These are phyloP conservation scores for Parascedosporium putredinis DNA, from an alignment of 2,329 filamentous ascomycete genomes.

Conservation along the genomic window DNA sequence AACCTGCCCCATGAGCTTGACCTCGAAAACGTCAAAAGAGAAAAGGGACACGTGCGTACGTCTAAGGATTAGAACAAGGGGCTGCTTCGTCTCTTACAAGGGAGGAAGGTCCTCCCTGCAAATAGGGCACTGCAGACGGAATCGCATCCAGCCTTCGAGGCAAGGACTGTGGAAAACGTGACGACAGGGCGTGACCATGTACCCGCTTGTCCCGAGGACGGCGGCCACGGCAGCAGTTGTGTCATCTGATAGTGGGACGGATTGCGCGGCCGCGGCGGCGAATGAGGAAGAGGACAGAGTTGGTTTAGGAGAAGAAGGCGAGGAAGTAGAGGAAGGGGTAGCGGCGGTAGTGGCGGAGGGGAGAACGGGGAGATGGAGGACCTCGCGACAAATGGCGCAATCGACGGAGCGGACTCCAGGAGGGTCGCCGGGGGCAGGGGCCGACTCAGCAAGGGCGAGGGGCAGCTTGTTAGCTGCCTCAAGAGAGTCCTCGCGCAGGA, in stretches of 20 bases:
- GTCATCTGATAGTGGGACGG: constrained; percentile 17
- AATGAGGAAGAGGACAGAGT: no score
- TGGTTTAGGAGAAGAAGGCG: no score
- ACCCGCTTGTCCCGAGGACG: constrained; percentile 68
- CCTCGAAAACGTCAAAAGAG: no score
- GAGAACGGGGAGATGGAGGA: constrained; percentile 79
- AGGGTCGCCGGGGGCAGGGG: not conserved
- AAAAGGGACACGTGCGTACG: no score
- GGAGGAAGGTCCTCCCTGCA: constrained; percentile 85
- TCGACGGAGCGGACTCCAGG: constrained; percentile 51
- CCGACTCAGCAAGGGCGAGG: constrained; percentile 30
- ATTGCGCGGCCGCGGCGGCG: not conserved
- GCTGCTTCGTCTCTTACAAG: no score
- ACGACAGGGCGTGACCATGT: constrained; percentile 95
- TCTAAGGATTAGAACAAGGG: no score
- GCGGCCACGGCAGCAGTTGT: constrained; percentile 48
- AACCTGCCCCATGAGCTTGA: no score
- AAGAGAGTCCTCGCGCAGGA: constrained; percentile 71
- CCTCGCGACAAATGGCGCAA: constrained; percentile 90
- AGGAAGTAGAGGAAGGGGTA: not conserved
- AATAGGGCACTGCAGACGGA: constrained; percentile 86
- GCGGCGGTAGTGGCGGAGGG: constrained; percentile 29
- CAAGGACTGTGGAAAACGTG: constrained; percentile 93
- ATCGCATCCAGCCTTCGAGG: constrained; percentile 92
- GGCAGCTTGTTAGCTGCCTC: constrained; percentile 74